Evolutionary conservation across 495 filamentous ascomycete species (phyloP), one percentile per base, ranked within the genome.

Genomic region (Penicillium nucicola): DNA sequence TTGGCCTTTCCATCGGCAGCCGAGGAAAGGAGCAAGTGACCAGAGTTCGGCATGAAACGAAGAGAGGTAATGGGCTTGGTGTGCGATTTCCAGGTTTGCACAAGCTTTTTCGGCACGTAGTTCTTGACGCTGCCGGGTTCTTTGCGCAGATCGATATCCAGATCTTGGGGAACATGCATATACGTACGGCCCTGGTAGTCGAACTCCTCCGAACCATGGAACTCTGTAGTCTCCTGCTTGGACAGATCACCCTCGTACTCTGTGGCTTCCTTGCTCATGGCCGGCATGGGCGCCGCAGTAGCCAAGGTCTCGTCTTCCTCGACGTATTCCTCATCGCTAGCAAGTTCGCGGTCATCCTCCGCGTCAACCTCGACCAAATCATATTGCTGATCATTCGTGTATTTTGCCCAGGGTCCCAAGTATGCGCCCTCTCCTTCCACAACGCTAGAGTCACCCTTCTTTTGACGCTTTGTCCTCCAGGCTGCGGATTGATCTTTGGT

Each of bases 371-470:
- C 66, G 19, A 79, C 74, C 61, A 91, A 84, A 53, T 87, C 89
- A 50, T 82, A 73, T 32, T 76, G 67, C 51, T 77, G 74, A 32
- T 84, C 75, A 52, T 81, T 76, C 50, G 86, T 81, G 56, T 93
- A 97, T 64, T 79, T 82, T 23, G 95, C 93, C 95, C 95, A 99
- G 0, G 93, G 95, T 1, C 93, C 95, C 23, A 92, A 78, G 67
- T 97, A 97, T 20, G 90, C 84, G 32, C 84, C 85, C 5, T 88
- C 85, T 0, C 93, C 93, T 55, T 96, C 89, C 0, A 92, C 83
- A 32, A 96, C 76, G 45, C 84, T 84, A 23, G 88, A 76, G 64
- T 92, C 85, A 7, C 93, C 93, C 66, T 89, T 95, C 55, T 72
- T 81, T 68, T 96, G 89, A 30, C 93, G 75, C 58, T 86, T 88